Base-by-base conservation (phyloP, 352 stramenopile species). In the Phytophthora brassicae region DNA sequence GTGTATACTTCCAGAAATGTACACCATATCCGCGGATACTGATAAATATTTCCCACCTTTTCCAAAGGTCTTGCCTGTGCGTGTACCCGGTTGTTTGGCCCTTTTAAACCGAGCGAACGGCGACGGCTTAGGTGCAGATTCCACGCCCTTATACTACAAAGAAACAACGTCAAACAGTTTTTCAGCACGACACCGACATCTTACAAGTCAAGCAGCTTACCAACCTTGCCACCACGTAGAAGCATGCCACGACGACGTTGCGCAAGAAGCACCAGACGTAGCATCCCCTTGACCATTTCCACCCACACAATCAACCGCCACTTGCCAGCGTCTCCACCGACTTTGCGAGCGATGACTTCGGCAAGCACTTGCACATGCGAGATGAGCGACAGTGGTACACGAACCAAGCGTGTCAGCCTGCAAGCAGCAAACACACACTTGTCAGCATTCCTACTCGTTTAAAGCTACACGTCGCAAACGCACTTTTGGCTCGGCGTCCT, bases 231-330 rank as follows among this genome's bases (percentile, higher is more conserved):
- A 31, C 75, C 78, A 50, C 72, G 70, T 16, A 87, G 49, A 6
- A 93, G 71, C 65, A 93, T 75, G 1, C 52, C 66, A 43, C 74
- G 77, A 54, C 77, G 81, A 56, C 78, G 70, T 44, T 91, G 84
- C 17, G 77, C 36, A 20, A 95, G 64, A 29, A 95, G 59, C 33
- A 91, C 28, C 9, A 95, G 48, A 23, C 85, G 86, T 31, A 86
- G 77, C 8, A 88, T 62, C 24, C 77, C 72, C 67, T 95, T 95
- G 56, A 89, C 71, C 17, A 86, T 42, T 51, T 95, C 86, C 9
- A 95, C 56, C 74, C 73, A 86, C 11, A 93, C 76, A 72, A 95
- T 93, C 70, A 95, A 50, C 26, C 77, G 70, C 86, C 86, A 95
- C 52, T 86, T 87, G 58, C 75, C 72, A 13, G 76, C 76, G 39